Percentiles rank a stretch among this genome's conserved stretches.
Evolutionary conservation across 768 basidiomycete species (phyloP).

Genomic region (Lentinus tigrinus): DNA sequence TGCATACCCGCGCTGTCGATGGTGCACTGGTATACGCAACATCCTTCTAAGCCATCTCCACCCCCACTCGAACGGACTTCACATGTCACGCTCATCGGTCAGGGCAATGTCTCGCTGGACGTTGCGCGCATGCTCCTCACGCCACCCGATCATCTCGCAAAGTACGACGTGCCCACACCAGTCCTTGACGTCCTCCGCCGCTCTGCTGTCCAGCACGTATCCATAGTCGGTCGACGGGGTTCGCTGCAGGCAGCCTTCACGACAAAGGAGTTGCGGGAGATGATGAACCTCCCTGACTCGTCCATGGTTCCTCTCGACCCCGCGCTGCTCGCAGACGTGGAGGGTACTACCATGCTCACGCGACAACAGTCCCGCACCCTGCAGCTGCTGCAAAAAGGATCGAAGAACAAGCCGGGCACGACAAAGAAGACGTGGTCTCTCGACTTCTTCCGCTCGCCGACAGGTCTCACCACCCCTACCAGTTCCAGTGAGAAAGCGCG

Average conservation of each 20-base stretch:
- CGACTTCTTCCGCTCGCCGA: slow-evolving; percentile 78
- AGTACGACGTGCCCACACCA: slow-evolving; percentile 75
- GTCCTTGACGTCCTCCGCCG: slow-evolving; percentile 67
- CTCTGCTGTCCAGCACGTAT: slow-evolving; percentile 71
- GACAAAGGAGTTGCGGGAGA: slow-evolving; percentile 89
- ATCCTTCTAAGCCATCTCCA: slow-evolving; percentile 64
- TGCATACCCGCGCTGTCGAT: slow-evolving; percentile 77
- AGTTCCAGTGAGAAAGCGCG: slow-evolving; percentile 28
- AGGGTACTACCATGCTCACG: slow-evolving; percentile 36
- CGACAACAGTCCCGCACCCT: slow-evolving; percentile 68
- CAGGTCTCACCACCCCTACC: slow-evolving; percentile 37
- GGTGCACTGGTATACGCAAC: slow-evolving; percentile 96
- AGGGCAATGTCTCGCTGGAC: slow-evolving; percentile 94
- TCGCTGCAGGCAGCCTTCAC: slow-evolving; percentile 89
- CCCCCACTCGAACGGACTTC: slow-evolving; percentile 62
- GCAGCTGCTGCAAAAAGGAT: slow-evolving; percentile 65
- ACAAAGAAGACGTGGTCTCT: slow-evolving; percentile 75
- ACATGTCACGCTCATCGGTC: slow-evolving; percentile 86
- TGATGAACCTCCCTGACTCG: slow-evolving; percentile 60
- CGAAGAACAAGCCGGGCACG: slow-evolving; percentile 45
- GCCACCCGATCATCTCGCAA: slow-evolving; percentile 53
- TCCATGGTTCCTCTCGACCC: slow-evolving; percentile 63
- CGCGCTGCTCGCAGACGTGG: slow-evolving; percentile 38
- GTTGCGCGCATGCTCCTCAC: slow-evolving; percentile 88
- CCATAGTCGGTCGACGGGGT: slow-evolving; percentile 83